phyloP scores from a whole-genome alignment of 306 rosid genomes.

The Ormosia semicastrata region DNA sequence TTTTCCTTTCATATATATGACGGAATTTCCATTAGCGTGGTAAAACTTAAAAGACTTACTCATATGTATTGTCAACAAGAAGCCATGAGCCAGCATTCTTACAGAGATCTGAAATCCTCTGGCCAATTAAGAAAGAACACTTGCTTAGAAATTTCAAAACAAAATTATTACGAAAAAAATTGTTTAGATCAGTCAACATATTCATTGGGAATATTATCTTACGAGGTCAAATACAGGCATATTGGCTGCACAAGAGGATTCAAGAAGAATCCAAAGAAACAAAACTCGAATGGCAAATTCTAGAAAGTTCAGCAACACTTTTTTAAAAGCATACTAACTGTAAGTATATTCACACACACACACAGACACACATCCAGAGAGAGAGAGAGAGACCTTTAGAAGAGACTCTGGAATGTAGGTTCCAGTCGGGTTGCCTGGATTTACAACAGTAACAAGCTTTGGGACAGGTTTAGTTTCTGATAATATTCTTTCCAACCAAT shows the following conservation, averaged over 20 bases:
- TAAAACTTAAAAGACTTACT: conserved; percentile 48
- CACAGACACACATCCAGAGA: not conserved
- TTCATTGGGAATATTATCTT: not conserved
- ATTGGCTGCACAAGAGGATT: not conserved
- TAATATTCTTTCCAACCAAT: conserved; percentile 78
- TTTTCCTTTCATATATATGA: conserved; percentile 1
- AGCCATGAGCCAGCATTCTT: conserved; percentile 83
- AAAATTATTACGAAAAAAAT: not conserved
- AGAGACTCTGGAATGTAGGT: conserved; percentile 87
- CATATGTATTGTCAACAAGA: conserved; percentile 87
- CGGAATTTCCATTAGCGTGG: not conserved
- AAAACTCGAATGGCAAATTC: not conserved
- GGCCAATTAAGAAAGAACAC: conserved; percentile 31
- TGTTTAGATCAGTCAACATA: conserved; percentile 4
- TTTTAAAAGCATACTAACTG: not conserved
- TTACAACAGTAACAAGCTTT: conserved; percentile 88
- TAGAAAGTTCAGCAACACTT: not conserved
- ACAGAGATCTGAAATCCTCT: conserved; percentile 89
- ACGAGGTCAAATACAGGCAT: not conserved
- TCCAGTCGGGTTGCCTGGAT: conserved; percentile 95
- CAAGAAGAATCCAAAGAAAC: not conserved
- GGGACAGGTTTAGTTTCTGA: conserved; percentile 81
- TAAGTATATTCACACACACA: not conserved
- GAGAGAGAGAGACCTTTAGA: conserved; percentile 63
- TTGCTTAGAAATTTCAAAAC: conserved; percentile 25